A percentile compares a stretch with the other conserved stretches of the same genome.
These are phyloP conservation scores for Fusarium sororula DNA, from an alignment of 2,329 filamentous ascomycete genomes.

Conservation along the genomic window DNA sequence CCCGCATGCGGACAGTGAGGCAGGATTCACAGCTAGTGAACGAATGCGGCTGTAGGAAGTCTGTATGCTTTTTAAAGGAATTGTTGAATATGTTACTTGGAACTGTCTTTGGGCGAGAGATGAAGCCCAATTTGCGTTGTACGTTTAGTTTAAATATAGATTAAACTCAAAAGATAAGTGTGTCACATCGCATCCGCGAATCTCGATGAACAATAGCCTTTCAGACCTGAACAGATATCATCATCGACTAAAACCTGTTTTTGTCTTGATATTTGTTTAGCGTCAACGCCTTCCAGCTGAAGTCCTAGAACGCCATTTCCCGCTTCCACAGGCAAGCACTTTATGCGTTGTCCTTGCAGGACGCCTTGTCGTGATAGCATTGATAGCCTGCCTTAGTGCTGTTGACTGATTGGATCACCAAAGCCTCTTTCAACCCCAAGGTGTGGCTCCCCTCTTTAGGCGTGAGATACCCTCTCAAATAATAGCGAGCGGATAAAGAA, in stretches of 20 bases:
- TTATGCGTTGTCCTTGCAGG: background rate
- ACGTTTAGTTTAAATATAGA: too few relatives aligned
- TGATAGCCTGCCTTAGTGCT: background rate
- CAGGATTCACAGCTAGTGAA: background rate
- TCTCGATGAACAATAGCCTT: background rate
- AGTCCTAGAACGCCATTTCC: background rate
- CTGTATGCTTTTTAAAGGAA: too few relatives aligned
- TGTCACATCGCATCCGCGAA: too few relatives aligned
- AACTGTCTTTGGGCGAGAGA: too few relatives aligned
- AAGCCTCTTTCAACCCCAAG: background rate
- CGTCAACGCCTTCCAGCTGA: background rate
- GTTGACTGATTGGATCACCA: background rate
- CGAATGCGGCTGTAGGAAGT: rapidly evolving
- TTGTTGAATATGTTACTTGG: too few relatives aligned
- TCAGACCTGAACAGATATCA: background rate
- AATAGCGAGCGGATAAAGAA: background rate
- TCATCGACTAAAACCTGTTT: background rate
- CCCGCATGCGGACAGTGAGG: too few relatives aligned
- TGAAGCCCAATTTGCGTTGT: background rate
- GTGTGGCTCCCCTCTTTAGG: background rate
- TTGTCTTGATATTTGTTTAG: background rate
- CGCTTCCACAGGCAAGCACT: background rate
- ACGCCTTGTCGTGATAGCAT: background rate
- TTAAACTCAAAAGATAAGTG: too few relatives aligned
- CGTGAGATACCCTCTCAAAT: rapidly evolving